phyloP scores from a whole-genome alignment of 176 grass and related monocot species.

The Paspalum notatum region DNA sequence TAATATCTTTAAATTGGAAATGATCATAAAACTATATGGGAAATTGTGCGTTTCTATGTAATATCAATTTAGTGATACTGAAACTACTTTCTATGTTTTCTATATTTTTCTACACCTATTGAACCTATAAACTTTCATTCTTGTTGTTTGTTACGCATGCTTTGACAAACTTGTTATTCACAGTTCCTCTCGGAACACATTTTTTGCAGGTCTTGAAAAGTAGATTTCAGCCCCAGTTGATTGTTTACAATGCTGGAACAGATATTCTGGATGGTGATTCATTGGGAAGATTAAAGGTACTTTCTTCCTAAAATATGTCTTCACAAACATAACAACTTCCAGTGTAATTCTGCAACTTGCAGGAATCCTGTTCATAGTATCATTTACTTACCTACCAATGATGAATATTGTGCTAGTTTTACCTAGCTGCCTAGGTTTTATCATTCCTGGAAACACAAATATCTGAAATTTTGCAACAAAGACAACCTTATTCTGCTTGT shows the following conservation, averaged over 20 bases:
- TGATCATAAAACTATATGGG: not conserved
- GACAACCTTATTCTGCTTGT: not conserved
- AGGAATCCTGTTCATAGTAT: not conserved
- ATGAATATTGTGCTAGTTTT: not conserved
- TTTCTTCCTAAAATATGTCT: not conserved
- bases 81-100: not conserved
- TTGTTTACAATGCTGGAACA: constrained; percentile 96
- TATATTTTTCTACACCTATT: not conserved
- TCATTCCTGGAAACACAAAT: not conserved
- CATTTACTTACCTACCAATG: not conserved
- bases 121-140: not conserved
- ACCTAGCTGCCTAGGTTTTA: not conserved
- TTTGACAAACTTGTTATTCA: constrained; percentile 30
- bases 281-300: constrained; percentile 85
- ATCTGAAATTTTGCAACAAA: not conserved
- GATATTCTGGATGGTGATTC: constrained; percentile 95
- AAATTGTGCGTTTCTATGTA: not conserved
- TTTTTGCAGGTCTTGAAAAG: constrained; percentile 59
- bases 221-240: constrained; percentile 81
- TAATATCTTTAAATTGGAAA: not conserved
- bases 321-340: not conserved
- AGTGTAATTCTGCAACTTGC: not conserved
- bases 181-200: constrained; percentile 15
- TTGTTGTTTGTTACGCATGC: not conserved
- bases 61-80: not conserved